Conservation (phyloP, 805 yeast genomes). For the Metschnikowia lachancei region DNA sequence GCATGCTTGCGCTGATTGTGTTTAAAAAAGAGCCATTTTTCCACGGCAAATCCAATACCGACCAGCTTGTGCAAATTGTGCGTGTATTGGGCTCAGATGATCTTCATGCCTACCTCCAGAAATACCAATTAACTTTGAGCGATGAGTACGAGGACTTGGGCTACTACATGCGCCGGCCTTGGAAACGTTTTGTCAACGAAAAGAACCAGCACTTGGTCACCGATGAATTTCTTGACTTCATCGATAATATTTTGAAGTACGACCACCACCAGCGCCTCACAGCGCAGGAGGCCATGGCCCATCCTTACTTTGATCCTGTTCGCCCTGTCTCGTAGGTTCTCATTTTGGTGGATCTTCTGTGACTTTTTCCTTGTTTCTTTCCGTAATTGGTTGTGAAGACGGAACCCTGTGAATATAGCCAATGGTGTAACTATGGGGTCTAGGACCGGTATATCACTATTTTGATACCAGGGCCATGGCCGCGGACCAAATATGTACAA, state of each 20-base stretch:
- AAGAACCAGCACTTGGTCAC: constrained; percentile 51
- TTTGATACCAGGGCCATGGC: too few relatives aligned
- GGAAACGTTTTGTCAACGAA: constrained; percentile 59
- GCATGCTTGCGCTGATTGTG: constrained; percentile 85
- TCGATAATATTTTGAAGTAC: constrained; percentile 70
- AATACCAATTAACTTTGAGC: constrained; percentile 67
- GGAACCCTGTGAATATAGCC: too few relatives aligned
- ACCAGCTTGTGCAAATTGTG: constrained; percentile 87
- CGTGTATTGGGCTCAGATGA: constrained; percentile 84
- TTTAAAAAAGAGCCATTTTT: constrained; percentile 90
- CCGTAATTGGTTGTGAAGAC: too few relatives aligned
- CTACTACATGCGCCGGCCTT: constrained; percentile 61
- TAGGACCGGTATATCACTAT: too few relatives aligned
- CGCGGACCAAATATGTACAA: too few relatives aligned
- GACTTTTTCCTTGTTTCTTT: too few relatives aligned
- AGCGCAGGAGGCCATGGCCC: constrained; percentile 84
- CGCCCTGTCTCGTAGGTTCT: constrained; percentile 5
- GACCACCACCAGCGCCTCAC: constrained; percentile 88
- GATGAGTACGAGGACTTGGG: constrained; percentile 79
- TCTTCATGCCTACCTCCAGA: constrained; percentile 59
- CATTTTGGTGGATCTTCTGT: too few relatives aligned
- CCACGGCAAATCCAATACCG: constrained; percentile 88
- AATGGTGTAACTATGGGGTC: too few relatives aligned
- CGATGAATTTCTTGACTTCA: constrained; percentile 61
- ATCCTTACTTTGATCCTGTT: constrained; percentile 55